Evolutionary conservation across 2,329 filamentous ascomycete species (phyloP), one percentile per base, ranked within the genome.

Genomic region (Lecanicillium sp.): DNA sequence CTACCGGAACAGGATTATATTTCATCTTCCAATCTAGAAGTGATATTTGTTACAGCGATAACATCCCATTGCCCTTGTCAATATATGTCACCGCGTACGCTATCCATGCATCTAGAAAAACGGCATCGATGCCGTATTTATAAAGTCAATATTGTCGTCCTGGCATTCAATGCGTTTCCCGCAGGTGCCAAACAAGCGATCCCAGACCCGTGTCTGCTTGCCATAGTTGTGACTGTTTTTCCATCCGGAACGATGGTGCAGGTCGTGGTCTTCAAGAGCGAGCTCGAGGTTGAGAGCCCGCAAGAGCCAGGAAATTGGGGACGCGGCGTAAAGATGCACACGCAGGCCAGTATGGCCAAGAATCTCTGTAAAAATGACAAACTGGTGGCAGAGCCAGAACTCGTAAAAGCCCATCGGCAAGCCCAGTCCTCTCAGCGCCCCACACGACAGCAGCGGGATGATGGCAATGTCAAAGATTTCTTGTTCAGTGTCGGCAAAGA

Each of bases 371-470:
- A 58, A 68, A 6, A 61, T 52, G 17, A 69, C 53, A 34, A 64
- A 69, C 40, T 62, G 53, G 39, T 66, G 59, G 46, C 64, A 68
- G 13, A 68, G 44, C 64, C 64, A 69, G 61, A 60, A 65, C 22
- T 66, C 62, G 33, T 68, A 67, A 45, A 69, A 69, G 4, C 60
- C 61, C 57, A 68, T 60, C 1, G 62, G 63, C 6, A 67, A 25
- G 0, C 63, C 61, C 25, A 54, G 8, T 3, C 38, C n/a, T 37
- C 54, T 59, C 27, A 67, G 39, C 1, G 53, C 57, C 28, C 50
- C 50, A 41, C 56, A 66, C 2, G 64, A 56, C 36, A 65, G 46
- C 14, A 64, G 42, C 0, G 64, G 64, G 9, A 68, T 57, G 17
- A 56, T 60, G 10, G 54, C 56, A 22, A 66, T 62, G 37, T 68